phyloP scores from a whole-genome alignment of 495 filamentous ascomycete genomes.

The Tuber calosporum region DNA sequence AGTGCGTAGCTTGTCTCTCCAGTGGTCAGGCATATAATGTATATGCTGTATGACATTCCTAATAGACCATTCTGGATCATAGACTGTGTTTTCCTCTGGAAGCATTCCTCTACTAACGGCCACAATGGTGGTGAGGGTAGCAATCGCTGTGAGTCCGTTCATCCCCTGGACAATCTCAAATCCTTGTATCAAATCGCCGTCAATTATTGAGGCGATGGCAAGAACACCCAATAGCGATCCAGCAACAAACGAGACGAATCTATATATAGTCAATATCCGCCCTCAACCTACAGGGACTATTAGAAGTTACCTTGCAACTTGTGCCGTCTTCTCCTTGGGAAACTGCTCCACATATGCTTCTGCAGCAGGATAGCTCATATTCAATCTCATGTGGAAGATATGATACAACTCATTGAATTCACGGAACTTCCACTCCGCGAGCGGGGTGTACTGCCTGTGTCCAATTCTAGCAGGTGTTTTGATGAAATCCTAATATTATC shows the following conservation, averaged over 20 bases:
- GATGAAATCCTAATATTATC: constrained; percentile 66
- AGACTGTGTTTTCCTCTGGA: constrained; percentile 80
- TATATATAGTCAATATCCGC: constrained; percentile 25
- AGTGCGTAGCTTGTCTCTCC: constrained; percentile 81
- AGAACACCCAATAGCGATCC: constrained; percentile 80
- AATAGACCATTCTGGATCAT: constrained; percentile 84
- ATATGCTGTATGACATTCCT: constrained; percentile 83
- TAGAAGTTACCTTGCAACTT: constrained; percentile 51
- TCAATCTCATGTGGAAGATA: constrained; percentile 76
- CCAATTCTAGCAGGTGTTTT: constrained; percentile 78
- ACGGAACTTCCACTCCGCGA: constrained; percentile 96
- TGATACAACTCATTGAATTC: constrained; percentile 97
- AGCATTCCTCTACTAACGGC: constrained; percentile 69
- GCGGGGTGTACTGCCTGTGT: constrained; percentile 78
- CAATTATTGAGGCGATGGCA: constrained; percentile 68
- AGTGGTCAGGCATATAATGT: constrained; percentile 78
- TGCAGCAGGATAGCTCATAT: constrained; percentile 93
- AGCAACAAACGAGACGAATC: constrained; percentile 77
- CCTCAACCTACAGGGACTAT: neutral
- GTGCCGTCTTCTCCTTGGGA: constrained; percentile 84
- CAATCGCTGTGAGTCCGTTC: constrained; percentile 60
- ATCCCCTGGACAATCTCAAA: constrained; percentile 82
- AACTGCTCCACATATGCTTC: constrained; percentile 92
- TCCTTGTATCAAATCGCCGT: constrained; percentile 80
- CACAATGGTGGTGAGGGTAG: constrained; percentile 58